Conservation (phyloP, 1,284 basidiomycete species). For the Cutaneotrichosporon sp. region DNA sequence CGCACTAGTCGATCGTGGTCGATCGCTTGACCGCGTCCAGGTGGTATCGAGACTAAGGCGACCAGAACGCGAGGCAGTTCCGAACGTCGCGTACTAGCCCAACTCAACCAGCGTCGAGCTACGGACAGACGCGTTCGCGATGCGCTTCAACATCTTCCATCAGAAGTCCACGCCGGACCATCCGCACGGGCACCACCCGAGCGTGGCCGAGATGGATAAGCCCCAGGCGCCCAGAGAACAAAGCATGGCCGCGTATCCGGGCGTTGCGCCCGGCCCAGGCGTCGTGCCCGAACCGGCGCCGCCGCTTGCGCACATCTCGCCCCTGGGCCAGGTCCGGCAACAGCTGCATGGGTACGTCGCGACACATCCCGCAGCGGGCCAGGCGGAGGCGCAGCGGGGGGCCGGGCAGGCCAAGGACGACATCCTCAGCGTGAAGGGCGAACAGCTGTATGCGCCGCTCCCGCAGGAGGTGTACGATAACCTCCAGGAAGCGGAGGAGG, state of each 20-base stretch:
- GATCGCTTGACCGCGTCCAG: too few relatives aligned
- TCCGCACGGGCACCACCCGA: background rate
- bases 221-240: background rate
- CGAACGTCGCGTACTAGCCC: background rate
- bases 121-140: too few relatives aligned
- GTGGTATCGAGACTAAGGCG: too few relatives aligned
- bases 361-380: background rate
- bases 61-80: too few relatives aligned
- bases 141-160: slow-evolving; percentile 1
- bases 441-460: background rate
- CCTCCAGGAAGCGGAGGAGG: background rate
- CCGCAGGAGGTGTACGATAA: background rate
- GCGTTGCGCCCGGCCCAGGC: background rate
- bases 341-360: background rate
- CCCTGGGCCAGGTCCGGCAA: background rate
- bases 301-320: background rate
- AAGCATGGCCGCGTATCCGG: background rate
- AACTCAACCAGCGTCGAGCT: background rate
- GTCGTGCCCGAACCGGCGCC: background rate
- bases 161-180: background rate
- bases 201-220: background rate
- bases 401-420: too few relatives aligned
- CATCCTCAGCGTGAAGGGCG: background rate
- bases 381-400: too few relatives aligned
- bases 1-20: too few relatives aligned